Evolutionary conservation across 768 basidiomycete genomes (phyloP).

Genomic region (Lactifluus pinguis): DNA sequence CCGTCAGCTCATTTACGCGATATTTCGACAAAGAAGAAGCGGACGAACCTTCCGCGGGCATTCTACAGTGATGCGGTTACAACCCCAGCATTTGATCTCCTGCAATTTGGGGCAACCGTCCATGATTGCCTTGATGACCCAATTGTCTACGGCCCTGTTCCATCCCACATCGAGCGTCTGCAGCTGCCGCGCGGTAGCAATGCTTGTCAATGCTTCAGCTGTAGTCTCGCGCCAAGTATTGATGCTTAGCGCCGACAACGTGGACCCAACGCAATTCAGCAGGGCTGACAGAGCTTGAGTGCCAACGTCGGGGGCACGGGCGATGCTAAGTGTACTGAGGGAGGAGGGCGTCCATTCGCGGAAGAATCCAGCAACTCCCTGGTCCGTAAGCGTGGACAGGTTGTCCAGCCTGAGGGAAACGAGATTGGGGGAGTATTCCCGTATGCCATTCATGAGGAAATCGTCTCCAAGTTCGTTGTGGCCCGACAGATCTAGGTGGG

Average conservation of each 20-base stretch:
- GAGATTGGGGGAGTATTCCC: slow-evolving; percentile 38
- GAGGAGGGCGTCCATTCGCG: slow-evolving; percentile 32
- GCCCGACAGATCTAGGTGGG: slow-evolving; percentile 60
- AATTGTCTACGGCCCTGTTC: slow-evolving; percentile 79
- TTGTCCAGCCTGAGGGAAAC: slow-evolving; percentile 45
- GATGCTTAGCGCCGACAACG: slow-evolving; percentile 54
- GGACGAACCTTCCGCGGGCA: slow-evolving; percentile 43
- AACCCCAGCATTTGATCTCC: slow-evolving; percentile 47
- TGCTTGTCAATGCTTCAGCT: slow-evolving; percentile 36
- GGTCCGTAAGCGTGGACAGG: slow-evolving; percentile 57
- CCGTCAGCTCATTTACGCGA: neutral
- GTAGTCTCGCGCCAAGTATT: slow-evolving; percentile 67
- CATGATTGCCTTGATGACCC: slow-evolving; percentile 62
- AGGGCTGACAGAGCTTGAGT: slow-evolving; percentile 35
- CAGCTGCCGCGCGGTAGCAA: slow-evolving; percentile 34
- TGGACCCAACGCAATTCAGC: slow-evolving; percentile 53
- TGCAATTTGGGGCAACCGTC: slow-evolving; percentile 34
- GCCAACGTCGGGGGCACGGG: slow-evolving; percentile 13
- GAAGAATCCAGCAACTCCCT: slow-evolving; percentile 65
- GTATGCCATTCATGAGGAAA: slow-evolving; percentile 54
- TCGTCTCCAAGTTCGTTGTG: slow-evolving; percentile 53
- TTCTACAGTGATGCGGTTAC: slow-evolving; percentile 37
- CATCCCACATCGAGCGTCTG: slow-evolving; percentile 71
- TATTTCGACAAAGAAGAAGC: neutral
- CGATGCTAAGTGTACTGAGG: slow-evolving; percentile 30